Conservation (phyloP, 1,284 basidiomycete species). For the Stygiomarasmius scandens region DNA sequence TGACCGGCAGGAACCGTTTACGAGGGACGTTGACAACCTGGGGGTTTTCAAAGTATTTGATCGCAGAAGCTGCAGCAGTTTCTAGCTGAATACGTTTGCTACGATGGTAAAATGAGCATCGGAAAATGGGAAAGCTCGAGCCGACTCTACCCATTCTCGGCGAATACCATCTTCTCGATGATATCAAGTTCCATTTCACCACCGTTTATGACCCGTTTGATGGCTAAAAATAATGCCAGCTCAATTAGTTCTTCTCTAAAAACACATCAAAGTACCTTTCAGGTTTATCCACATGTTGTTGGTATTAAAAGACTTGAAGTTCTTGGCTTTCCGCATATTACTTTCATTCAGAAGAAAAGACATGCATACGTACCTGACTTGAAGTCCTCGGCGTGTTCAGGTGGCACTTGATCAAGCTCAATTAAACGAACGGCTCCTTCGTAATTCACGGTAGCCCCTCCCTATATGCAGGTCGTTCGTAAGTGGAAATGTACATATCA, state of each 20-base stretch:
- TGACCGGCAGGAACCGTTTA: constrained; percentile 95
- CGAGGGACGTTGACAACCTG: constrained; percentile 98
- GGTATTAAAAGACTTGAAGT: constrained; percentile 86
- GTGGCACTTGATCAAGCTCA: constrained; percentile 90
- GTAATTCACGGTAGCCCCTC: constrained; percentile 90
- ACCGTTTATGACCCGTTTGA: constrained; percentile 84
- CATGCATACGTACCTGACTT: constrained; percentile 70
- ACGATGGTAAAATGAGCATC: not conserved
- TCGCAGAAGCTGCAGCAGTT: constrained; percentile 96
- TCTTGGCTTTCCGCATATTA: constrained; percentile 46
- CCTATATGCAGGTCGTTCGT: constrained; percentile 40
- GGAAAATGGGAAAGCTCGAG: constrained; percentile 41
- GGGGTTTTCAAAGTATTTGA: constrained; percentile 94
- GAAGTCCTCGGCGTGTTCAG: constrained; percentile 90
- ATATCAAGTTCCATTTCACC: constrained; percentile 79
- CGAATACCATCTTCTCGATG: constrained; percentile 80
- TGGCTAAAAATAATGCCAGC: constrained; percentile 37
- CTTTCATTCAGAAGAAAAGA: constrained; percentile 9
- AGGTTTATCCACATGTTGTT: constrained; percentile 93
- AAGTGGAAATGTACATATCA: not conserved
- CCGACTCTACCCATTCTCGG: constrained; percentile 76
- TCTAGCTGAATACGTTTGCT: constrained; percentile 71
- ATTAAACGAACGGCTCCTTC: constrained; percentile 83
- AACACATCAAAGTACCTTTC: constrained; percentile 40
- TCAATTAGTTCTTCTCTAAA: not conserved